Percentiles rank a stretch among this genome's conserved stretches.
Evolutionary conservation across 805 yeast species (phyloP).

Genomic region (Zygosaccharomyces lentus): DNA sequence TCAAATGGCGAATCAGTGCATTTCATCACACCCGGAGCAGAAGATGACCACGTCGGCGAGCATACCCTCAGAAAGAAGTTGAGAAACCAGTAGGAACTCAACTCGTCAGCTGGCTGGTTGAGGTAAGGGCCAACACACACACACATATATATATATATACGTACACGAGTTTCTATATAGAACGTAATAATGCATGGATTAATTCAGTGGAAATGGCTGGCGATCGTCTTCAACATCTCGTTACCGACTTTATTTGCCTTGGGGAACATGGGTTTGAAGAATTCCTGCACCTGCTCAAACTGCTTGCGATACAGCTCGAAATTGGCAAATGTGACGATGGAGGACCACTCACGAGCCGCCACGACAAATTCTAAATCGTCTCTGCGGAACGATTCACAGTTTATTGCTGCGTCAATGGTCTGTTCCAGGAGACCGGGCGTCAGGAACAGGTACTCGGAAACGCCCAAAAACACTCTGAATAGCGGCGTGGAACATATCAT

Average conservation of each 20-base stretch:
- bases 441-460: constrained; percentile 85
- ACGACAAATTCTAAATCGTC: constrained; percentile 92
- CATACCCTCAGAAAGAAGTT: constrained; percentile 7
- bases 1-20: not conserved
- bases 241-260: constrained; percentile 89
- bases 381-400: constrained; percentile 64
- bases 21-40: not conserved
- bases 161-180: not conserved
- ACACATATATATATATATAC: constrained; percentile 3
- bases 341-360: constrained; percentile 86
- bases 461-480: constrained; percentile 89
- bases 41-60: not conserved
- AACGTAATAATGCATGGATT: constrained; percentile 1
- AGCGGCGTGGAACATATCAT: constrained; percentile 94
- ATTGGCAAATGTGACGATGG: constrained; percentile 69
- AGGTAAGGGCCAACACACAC: constrained; percentile 4
- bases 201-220: constrained; percentile 9
- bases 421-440: constrained; percentile 78
- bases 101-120: constrained; percentile 2
- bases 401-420: constrained; percentile 67
- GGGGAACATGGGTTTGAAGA: constrained; percentile 78
- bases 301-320: constrained; percentile 64
- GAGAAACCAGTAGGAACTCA: constrained; percentile 2
- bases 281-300: constrained; percentile 77
- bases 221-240: constrained; percentile 83